Evolutionary conservation across 1,284 basidiomycete species (phyloP).

Genomic region (Naganishia sp.): DNA sequence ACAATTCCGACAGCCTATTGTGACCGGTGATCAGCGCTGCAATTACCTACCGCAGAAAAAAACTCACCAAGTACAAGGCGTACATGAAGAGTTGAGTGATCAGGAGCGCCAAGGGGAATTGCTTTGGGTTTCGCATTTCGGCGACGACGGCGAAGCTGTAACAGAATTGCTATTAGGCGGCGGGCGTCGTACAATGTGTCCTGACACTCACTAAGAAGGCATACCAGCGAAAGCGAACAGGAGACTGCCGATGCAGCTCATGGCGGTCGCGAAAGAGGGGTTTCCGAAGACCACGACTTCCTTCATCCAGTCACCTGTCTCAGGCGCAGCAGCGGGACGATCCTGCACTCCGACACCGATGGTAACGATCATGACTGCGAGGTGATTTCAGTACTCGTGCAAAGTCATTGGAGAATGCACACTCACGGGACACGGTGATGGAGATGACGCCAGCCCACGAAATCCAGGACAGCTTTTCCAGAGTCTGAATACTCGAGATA

Average conservation of each 20-base stretch:
- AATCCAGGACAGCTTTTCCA: constrained; percentile 27
- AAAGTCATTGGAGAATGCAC: constrained; percentile 36
- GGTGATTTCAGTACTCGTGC: constrained; percentile 26
- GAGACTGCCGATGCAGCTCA: constrained; percentile 45
- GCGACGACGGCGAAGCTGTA: constrained; percentile 31
- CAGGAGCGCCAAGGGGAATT: constrained; percentile 40
- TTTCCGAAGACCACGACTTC: constrained; percentile 36
- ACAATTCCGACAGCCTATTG: constrained; percentile 28
- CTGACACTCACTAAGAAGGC: constrained; percentile 26
- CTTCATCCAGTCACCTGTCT: constrained; percentile 33
- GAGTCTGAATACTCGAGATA: constrained; percentile 13
- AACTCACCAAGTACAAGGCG: constrained; percentile 39
- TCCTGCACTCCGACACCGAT: constrained; percentile 45
- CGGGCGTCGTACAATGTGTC: too few species aligned
- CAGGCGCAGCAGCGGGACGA: constrained; percentile 41
- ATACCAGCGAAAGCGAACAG: constrained; percentile 46
- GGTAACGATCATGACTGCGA: constrained; percentile 40
- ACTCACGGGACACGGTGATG: constrained; percentile 36
- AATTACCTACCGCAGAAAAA: too few species aligned
- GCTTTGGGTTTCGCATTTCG: constrained; percentile 43
- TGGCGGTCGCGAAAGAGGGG: constrained; percentile 43
- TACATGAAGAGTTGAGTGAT: constrained; percentile 41
- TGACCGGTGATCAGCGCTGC: neutral
- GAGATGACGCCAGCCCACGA: constrained; percentile 39
- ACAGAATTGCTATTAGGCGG: neutral